Evolutionary conservation across 192 early-diverging fungal genomes (phyloP).

Genomic region (Coemansia sp.): DNA sequence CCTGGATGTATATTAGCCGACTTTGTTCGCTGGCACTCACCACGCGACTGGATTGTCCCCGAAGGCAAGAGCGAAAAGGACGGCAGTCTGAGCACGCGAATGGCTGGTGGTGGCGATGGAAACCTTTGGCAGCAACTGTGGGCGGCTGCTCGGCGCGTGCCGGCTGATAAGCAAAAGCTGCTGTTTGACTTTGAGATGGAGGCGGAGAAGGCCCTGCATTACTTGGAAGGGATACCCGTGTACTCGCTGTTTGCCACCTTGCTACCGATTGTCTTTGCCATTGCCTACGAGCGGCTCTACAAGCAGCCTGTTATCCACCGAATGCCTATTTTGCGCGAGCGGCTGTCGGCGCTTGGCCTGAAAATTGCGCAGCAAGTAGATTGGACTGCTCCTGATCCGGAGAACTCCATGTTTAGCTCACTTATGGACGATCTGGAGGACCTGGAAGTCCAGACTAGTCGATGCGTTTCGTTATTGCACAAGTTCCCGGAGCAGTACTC

Average conservation of each 20-base stretch:
- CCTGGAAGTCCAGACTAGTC: slow-evolving; percentile 42
- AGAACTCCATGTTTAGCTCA: slow-evolving; percentile 39
- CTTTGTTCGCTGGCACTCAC: slow-evolving; percentile 94
- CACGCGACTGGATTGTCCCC: slow-evolving; percentile 84
- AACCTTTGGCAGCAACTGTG: slow-evolving; percentile 91
- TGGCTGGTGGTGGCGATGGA: slow-evolving; percentile 61
- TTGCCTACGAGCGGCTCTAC: slow-evolving; percentile 71
- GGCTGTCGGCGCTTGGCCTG: slow-evolving; percentile 20
- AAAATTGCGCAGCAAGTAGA: slow-evolving; percentile 23
- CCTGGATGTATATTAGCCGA: slow-evolving; percentile 74
- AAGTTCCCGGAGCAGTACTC: slow-evolving; percentile 46
- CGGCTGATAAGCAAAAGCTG: slow-evolving; percentile 68
- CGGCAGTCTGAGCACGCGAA: slow-evolving; percentile 68
- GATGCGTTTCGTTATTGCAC: slow-evolving; percentile 46
- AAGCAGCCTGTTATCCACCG: slow-evolving; percentile 42
- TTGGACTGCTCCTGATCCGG: slow-evolving; percentile 33
- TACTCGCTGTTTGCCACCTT: slow-evolving; percentile 62
- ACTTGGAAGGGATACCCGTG: slow-evolving; percentile 60
- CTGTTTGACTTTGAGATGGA: slow-evolving; percentile 77
- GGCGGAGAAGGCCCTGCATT: slow-evolving; percentile 74
- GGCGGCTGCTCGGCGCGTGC: slow-evolving; percentile 60
- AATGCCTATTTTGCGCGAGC: slow-evolving; percentile 19
- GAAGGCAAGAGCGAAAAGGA: slow-evolving; percentile 42
- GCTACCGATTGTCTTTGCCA: slow-evolving; percentile 70
- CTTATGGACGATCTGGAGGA: slow-evolving; percentile 45